Evolutionary conservation across 768 basidiomycete genomes (phyloP).

Genomic region (Suillus cothurnatus): DNA sequence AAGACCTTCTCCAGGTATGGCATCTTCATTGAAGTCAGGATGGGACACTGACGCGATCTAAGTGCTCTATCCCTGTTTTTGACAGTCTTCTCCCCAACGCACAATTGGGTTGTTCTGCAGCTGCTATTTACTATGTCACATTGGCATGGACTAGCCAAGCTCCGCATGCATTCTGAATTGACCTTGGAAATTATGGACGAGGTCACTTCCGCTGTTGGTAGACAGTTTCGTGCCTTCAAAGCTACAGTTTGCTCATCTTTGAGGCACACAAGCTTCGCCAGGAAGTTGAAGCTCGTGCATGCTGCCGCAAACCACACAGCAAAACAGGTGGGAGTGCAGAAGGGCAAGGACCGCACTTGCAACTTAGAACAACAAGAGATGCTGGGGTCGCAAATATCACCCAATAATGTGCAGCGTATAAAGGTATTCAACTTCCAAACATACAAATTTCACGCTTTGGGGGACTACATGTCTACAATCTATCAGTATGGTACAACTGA

Average conservation of each 20-base stretch:
- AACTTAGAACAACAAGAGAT: no score
- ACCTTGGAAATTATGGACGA: conserved; percentile 23
- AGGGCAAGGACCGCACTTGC: not conserved
- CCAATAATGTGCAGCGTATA: no score
- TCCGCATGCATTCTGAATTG: conserved; percentile 32
- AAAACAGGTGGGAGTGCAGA: not conserved
- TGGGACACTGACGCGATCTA: no score
- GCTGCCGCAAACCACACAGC: conserved; percentile 6
- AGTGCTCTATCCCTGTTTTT: conserved; percentile 40
- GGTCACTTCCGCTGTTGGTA: conserved; percentile 24
- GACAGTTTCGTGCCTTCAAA: conserved; percentile 23
- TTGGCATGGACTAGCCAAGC: conserved; percentile 41
- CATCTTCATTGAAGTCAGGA: no score
- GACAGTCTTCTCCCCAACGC: conserved; percentile 35
- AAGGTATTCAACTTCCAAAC: no score
- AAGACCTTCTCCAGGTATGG: conserved; percentile 35
- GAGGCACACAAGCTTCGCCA: conserved; percentile 30
- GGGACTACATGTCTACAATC: no score
- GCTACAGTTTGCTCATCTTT: conserved; percentile 29
- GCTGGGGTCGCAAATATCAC: no score
- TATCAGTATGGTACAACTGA: no score
- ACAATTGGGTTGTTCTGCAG: conserved; percentile 23
- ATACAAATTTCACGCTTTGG: no score
- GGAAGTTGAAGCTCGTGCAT: conserved; percentile 27
- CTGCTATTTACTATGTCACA: conserved; percentile 30